Percentiles rank a stretch among this genome's conserved stretches.
Evolutionary conservation across 2,329 filamentous ascomycete species (phyloP).

Genomic region (Trichothecium roseum): DNA sequence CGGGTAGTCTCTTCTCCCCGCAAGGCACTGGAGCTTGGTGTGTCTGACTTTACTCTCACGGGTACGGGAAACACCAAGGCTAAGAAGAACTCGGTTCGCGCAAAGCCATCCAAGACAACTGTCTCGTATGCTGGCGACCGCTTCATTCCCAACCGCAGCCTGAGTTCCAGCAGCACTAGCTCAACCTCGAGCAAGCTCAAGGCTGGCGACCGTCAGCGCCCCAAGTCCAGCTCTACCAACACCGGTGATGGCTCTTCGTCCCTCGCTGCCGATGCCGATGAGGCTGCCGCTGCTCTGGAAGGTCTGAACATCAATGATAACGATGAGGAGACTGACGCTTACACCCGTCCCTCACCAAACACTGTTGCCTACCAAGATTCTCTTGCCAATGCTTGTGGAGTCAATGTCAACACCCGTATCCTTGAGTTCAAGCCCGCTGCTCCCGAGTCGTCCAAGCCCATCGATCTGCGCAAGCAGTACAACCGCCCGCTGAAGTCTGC

Average conservation of each 20-base stretch:
- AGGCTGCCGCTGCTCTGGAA: slow-evolving; percentile 70
- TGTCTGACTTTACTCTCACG: slow-evolving; percentile 85
- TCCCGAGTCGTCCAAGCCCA: slow-evolving; percentile 97
- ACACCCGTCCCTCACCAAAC: slow-evolving; percentile 75
- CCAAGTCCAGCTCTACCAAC: slow-evolving; percentile 58
- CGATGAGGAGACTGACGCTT: slow-evolving; percentile 55
- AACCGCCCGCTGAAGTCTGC: slow-evolving; percentile 85
- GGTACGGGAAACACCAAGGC: slow-evolving; percentile 62
- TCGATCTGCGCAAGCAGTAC: slow-evolving; percentile 95
- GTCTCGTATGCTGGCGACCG: slow-evolving; percentile 75
- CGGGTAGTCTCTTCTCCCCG: slow-evolving; percentile 64
- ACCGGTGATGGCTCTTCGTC: slow-evolving; percentile 61
- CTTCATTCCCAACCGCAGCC: slow-evolving; percentile 89
- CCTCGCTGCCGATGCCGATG: slow-evolving; percentile 70
- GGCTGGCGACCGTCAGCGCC: slow-evolving; percentile 54
- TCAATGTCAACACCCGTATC: slow-evolving; percentile 88
- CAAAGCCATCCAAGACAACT: slow-evolving; percentile 65
- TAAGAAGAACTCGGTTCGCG: slow-evolving; percentile 41
- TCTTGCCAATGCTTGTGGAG: slow-evolving; percentile 80
- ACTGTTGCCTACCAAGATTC: slow-evolving; percentile 87
- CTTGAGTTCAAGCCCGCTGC: slow-evolving; percentile 96
- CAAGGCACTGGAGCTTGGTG: slow-evolving; percentile 73
- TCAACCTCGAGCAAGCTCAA: slow-evolving; percentile 77
- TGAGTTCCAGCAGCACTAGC: slow-evolving; percentile 80
- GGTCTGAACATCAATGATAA: slow-evolving; percentile 65